Base-by-base conservation (phyloP, 1,284 basidiomycete species). In the Austroboletus niveus region DNA sequence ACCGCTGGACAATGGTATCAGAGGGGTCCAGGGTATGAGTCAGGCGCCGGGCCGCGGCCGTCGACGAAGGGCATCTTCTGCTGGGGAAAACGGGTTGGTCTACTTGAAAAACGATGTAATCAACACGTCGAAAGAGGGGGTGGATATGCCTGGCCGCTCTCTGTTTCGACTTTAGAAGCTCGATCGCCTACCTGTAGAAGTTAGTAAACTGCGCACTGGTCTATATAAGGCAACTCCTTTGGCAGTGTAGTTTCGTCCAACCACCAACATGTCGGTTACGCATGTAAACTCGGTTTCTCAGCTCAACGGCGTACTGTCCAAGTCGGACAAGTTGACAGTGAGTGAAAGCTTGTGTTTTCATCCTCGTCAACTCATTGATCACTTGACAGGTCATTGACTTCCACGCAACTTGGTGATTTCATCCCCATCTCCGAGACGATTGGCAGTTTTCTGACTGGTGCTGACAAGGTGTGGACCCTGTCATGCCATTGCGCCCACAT, bases 391-490 rank as follows among this genome's bases (percentile, higher is more conserved):
- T 91, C 49, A 89, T 92, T 56, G 89, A 91, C 69, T 91, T 92
- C 61, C 86, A 90, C 68, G 88, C 88, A 51, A 78, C 81, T 57
- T 90, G 88, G 88, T 87, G 58, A 58, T 71, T 59, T 52, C 46
- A 38, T 43, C 10, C 31, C 48, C 42, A 35, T 44, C 50, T 51
- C 34, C 27, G 27, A 31, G 30, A 38, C 22, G 20, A 36, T 32
- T 45, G 36, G 29, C 40, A 47, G 9, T 14, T 47, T 54, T 55
- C 52, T 66, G 40, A 62, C 39, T 10, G 12, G 20, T 29, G 15
- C 47, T 27, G 41, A 49, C 58, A 48, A 89, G 88, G 88, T 91
- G 89, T 77, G 84, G 86, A 4, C 88, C 88, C 34, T 92, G 89
- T 64, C 87, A 88, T 67, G 75, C 76, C 50, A 91, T 91, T 59